phyloP scores from a whole-genome alignment of 1,284 basidiomycete genomes.

The Lentinula novae-zelandiae region DNA sequence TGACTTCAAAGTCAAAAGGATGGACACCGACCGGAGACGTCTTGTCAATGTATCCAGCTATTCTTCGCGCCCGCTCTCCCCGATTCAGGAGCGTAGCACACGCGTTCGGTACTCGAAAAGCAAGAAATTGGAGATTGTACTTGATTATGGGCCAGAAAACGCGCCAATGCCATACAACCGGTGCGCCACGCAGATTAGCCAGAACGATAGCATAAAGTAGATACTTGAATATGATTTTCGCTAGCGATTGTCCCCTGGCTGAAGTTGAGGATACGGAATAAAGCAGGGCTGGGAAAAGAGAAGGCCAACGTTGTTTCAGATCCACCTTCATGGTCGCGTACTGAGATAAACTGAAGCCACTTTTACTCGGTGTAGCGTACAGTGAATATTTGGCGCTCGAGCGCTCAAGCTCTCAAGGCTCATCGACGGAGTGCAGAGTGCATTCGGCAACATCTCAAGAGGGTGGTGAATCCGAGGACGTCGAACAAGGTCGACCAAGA shows the following conservation, averaged over 20 bases:
- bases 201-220: constrained; percentile 30
- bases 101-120: constrained; percentile 30
- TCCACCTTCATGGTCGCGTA: not conserved
- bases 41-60: constrained; percentile 41
- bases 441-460: not conserved
- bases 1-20: constrained; percentile 44
- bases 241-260: not conserved
- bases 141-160: constrained; percentile 45
- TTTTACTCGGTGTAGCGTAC: not conserved
- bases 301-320: not conserved
- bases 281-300: not conserved
- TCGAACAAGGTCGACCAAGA: not conserved
- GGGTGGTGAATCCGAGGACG: not conserved
- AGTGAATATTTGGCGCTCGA: not conserved
- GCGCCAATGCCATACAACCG: constrained; percentile 62
- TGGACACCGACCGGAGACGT: constrained; percentile 53
- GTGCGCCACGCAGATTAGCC: constrained; percentile 55
- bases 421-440: no score
- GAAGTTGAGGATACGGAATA: not conserved
- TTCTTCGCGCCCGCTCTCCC: constrained; percentile 30
- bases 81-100: constrained; percentile 38
- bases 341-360: not conserved
- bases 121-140: constrained; percentile 32
- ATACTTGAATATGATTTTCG: not conserved
- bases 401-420: no score